Conservation (phyloP, 2,329 filamentous ascomycete species). For the Colletotrichum higginsianum region DNA sequence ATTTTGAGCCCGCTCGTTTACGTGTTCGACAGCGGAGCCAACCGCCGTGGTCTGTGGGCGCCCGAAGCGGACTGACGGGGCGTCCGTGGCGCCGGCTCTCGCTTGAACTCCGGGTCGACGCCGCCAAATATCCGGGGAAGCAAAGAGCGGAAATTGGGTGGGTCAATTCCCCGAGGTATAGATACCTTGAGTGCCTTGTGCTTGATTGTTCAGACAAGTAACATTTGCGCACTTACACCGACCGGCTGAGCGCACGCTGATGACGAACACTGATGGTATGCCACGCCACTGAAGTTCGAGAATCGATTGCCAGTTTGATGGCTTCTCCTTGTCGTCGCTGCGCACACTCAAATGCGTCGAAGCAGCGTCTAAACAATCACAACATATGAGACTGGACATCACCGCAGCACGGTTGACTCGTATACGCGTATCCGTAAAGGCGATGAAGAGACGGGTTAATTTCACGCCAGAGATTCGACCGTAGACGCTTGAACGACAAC, state of each 20-base stretch:
- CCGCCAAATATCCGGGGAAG: slow-evolving; percentile 34
- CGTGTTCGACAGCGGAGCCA: slow-evolving; percentile 27
- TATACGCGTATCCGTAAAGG: not conserved
- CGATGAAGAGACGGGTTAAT: not conserved
- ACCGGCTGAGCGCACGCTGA: not conserved
- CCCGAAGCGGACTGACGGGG: slow-evolving; percentile 13
- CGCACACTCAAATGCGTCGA: not conserved
- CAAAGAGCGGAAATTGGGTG: not conserved
- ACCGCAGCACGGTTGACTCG: not conserved
- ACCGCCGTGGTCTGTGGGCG: not conserved
- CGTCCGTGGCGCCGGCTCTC: slow-evolving; percentile 17
- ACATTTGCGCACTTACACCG: not conserved
- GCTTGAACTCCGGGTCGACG: slow-evolving; percentile 39
- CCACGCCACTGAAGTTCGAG: slow-evolving; percentile 1
- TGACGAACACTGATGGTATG: not conserved
- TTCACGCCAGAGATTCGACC: not conserved
- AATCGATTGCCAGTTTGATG: not conserved
- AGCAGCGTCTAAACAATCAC: not conserved
- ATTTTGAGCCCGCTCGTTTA: slow-evolving; percentile 20
- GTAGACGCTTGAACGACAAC: not conserved
- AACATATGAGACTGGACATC: not conserved
- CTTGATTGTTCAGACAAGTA: not conserved
- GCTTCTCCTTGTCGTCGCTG: not conserved
- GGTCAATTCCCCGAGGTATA: not conserved
- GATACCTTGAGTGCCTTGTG: not conserved